Evolutionary conservation across 129 eudicot genomes (phyloP).

Genomic region (Lonicera japonica): DNA sequence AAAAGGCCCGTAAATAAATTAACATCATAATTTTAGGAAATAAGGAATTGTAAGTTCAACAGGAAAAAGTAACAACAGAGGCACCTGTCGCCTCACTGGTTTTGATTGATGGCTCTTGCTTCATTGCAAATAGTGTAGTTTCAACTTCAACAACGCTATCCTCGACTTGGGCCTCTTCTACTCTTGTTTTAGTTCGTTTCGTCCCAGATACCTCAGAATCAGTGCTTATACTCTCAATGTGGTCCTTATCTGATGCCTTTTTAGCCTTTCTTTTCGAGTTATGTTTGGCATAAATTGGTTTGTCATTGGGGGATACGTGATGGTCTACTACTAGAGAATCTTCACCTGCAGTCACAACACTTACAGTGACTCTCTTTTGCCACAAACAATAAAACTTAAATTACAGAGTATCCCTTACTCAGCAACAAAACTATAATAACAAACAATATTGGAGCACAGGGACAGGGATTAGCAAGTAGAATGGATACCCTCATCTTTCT

Average conservation of each 20-base stretch:
- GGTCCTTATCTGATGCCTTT: slow-evolving; percentile 15
- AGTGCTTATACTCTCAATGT: slow-evolving; percentile 10
- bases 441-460: neutral
- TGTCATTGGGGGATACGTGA: slow-evolving; percentile 15
- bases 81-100: slow-evolving; percentile 33
- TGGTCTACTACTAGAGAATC: slow-evolving; percentile 28
- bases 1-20: too few relatives aligned
- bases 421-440: neutral
- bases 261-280: slow-evolving; percentile 42
- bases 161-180: slow-evolving; percentile 19
- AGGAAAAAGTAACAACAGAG: neutral
- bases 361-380: neutral
- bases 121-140: slow-evolving; percentile 2
- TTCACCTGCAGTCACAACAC: slow-evolving; percentile 13
- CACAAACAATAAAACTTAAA: neutral
- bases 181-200: slow-evolving; percentile 28
- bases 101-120: slow-evolving; percentile 18
- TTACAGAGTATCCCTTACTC: neutral
- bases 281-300: slow-evolving; percentile 19
- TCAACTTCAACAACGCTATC: slow-evolving; percentile 4
- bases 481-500: slow-evolving; percentile 41
- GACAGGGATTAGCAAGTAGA: neutral
- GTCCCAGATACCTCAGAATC: slow-evolving; percentile 20
- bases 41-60: neutral
- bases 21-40: too few relatives aligned